phyloP scores from a whole-genome alignment of 148 eudicot genomes.

The Drosera capensis region DNA sequence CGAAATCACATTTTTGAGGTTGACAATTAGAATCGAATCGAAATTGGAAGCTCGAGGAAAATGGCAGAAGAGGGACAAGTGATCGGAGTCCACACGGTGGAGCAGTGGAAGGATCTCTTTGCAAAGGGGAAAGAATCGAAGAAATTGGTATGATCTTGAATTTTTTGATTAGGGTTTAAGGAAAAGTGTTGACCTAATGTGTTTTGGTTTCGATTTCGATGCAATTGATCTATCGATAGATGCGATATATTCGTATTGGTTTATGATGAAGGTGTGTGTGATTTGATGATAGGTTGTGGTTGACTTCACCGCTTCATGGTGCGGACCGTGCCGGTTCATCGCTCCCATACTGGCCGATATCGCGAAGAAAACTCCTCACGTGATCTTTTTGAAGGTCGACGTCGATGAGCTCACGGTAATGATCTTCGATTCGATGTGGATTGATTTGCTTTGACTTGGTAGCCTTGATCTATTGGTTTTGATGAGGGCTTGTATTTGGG shows the following conservation, averaged over 20 bases:
- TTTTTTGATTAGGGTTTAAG: too few relatives aligned
- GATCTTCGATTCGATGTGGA: neutral
- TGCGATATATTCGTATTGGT: neutral
- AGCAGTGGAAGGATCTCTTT: too few relatives aligned
- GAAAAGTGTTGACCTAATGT: too few relatives aligned
- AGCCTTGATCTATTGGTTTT: neutral
- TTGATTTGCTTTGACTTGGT: neutral
- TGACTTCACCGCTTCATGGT: conserved; percentile 81
- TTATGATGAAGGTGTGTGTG: neutral
- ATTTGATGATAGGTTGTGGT: conserved; percentile 29
- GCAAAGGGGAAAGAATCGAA: too few relatives aligned
- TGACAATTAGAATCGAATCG: too few relatives aligned
- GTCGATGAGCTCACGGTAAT: conserved; percentile 72
- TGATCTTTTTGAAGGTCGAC: conserved; percentile 71
- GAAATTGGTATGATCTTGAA: too few relatives aligned
- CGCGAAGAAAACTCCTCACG: conserved; percentile 43
- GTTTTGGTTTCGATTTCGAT: too few relatives aligned
- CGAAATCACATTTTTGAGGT: too few relatives aligned
- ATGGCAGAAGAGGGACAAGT: too few relatives aligned
- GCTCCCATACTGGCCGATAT: conserved; percentile 45
- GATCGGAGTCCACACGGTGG: too few relatives aligned
- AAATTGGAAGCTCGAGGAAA: too few relatives aligned
- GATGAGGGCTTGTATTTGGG: neutral
- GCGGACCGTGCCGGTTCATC: conserved; percentile 53
- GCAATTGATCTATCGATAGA: too few relatives aligned